These are phyloP conservation scores for Trichoderma simmonsii DNA, from an alignment of 2,329 filamentous ascomycete species.

Conservation along the genomic window DNA sequence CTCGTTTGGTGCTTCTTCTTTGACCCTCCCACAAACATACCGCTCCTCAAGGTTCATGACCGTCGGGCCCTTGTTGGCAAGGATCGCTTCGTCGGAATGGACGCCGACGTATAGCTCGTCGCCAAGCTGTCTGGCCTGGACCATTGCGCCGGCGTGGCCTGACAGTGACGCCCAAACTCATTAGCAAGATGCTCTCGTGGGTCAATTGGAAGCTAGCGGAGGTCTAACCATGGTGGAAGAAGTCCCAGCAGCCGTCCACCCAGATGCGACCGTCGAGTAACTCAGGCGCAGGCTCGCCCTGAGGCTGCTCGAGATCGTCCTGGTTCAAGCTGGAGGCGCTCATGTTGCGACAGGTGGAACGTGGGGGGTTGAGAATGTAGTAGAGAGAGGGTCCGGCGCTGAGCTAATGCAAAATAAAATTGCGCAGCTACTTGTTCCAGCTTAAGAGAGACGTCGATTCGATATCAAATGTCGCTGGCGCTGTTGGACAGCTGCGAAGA, in stretches of 20 bases:
- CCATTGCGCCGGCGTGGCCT: slow-evolving; percentile 95
- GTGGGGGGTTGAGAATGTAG: neutral
- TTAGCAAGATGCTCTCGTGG: neutral
- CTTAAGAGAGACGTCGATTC: neutral
- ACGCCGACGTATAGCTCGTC: slow-evolving; percentile 86
- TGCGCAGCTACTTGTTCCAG: neutral
- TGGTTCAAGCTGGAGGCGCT: slow-evolving; percentile 22
- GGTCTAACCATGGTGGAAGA: slow-evolving; percentile 83
- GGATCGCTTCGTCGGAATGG: slow-evolving; percentile 91
- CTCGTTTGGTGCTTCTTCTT: neutral
- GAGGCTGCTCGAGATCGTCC: slow-evolving; percentile 26
- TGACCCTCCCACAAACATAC: slow-evolving; percentile 36
- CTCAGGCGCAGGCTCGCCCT: slow-evolving; percentile 51
- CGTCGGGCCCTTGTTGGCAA: slow-evolving; percentile 95
- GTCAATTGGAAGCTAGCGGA: neutral
- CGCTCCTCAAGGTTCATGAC: slow-evolving; percentile 94
- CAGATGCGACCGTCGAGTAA: slow-evolving; percentile 75
- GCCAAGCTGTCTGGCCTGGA: slow-evolving; percentile 90
- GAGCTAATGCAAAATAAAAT: neutral
- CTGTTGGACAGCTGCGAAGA: neutral
- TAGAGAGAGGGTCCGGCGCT: neutral
- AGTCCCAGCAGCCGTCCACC: slow-evolving; percentile 99
- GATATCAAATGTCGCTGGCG: neutral
- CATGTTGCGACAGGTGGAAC: slow-evolving; percentile 19
- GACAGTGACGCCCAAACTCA: neutral